Conservation (phyloP, 2,329 filamentous ascomycete species). For the Penicillium sp. region DNA sequence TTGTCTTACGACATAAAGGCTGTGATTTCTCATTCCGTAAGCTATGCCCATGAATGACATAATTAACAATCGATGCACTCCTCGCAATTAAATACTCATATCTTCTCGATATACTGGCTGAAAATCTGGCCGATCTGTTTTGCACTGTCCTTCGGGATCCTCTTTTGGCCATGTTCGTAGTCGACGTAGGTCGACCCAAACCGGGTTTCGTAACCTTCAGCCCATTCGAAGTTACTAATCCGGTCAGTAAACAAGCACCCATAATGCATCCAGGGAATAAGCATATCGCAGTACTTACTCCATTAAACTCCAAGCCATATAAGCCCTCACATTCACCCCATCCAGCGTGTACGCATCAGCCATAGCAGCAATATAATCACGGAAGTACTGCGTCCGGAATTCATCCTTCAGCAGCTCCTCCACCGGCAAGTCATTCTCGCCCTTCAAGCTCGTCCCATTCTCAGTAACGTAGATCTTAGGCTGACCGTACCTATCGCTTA, state of each 20-base stretch:
- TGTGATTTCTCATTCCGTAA: no score
- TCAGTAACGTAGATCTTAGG: conserved; percentile 82
- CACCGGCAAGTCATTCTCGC: conserved; percentile 64
- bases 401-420: conserved; percentile 70
- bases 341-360: conserved; percentile 62
- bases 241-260: conserved; percentile 8
- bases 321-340: conserved; percentile 68
- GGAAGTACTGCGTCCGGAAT: conserved; percentile 71
- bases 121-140: conserved; percentile 62
- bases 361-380: conserved; percentile 67
- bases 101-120: conserved; percentile 59
- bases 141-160: conserved; percentile 77
- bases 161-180: conserved; percentile 68
- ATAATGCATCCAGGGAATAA: background rate
- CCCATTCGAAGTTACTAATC: conserved; percentile 84
- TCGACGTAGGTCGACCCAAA: conserved; percentile 80
- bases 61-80: no score
- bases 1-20: no score
- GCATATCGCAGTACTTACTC: conserved; percentile 49
- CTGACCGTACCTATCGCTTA: conserved; percentile 64
- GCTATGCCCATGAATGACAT: no score
- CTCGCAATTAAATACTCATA: no score
- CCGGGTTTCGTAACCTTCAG: conserved; percentile 79
- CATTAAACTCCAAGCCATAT: conserved; percentile 80
- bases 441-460: conserved; percentile 76